phyloP scores from a whole-genome alignment of 352 stramenopile genomes.

The Pythium rhizo-oryzae region DNA sequence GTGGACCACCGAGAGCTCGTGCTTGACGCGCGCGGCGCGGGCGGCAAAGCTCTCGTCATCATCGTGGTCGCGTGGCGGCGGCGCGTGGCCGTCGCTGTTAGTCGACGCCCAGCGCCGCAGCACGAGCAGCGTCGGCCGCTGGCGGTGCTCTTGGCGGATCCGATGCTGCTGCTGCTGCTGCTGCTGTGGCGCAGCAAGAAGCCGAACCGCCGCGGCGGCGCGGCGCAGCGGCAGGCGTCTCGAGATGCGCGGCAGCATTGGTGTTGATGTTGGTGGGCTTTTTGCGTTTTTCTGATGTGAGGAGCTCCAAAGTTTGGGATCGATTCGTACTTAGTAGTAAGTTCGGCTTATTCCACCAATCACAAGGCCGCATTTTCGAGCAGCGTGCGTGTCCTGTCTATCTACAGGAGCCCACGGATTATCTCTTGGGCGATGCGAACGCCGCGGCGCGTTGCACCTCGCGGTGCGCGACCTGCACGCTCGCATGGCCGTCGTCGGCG shows the following conservation, averaged over 20 bases:
- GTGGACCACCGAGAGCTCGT: slow-evolving; percentile 54
- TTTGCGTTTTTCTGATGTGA: too few species aligned
- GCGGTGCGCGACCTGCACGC: slow-evolving; percentile 56
- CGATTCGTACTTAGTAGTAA: slow-evolving; percentile 11
- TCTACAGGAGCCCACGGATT: slow-evolving; percentile 1
- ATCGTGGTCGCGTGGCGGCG: not conserved
- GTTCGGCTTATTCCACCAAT: not conserved
- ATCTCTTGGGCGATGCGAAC: slow-evolving; percentile 57
- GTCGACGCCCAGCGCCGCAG: not conserved
- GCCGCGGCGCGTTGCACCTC: slow-evolving; percentile 35
- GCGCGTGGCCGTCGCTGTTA: not conserved
- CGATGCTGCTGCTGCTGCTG: too few species aligned
- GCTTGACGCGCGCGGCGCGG: slow-evolving; percentile 36
- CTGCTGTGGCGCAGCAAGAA: too few species aligned
- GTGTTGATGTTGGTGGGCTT: too few species aligned
- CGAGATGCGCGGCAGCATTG: too few species aligned
- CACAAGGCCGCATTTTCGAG: not conserved
- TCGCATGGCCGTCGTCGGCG: slow-evolving; percentile 8
- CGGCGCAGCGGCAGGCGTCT: too few species aligned
- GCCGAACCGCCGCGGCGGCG: too few species aligned
- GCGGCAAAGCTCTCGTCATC: slow-evolving; percentile 44
- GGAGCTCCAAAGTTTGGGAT: not conserved
- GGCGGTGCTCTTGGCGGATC: too few species aligned
- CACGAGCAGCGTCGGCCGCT: not conserved
- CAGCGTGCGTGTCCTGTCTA: slow-evolving; percentile 22